phyloP scores from a whole-genome alignment of 1,139 yeast genomes.

The Hansenula sp. region DNA sequence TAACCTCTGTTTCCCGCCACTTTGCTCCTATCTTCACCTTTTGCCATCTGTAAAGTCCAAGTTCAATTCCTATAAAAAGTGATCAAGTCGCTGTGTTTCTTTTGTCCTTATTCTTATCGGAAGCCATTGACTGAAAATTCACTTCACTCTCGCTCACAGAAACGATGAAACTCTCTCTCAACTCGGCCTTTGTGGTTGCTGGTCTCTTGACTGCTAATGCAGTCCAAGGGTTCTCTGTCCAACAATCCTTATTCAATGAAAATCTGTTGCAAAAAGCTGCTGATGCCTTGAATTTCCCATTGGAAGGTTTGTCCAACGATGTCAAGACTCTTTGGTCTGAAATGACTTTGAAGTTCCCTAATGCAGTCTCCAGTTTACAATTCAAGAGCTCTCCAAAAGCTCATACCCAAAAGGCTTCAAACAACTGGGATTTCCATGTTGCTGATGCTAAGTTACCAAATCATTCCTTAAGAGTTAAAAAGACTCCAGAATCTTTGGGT shows the following conservation, averaged over 20 bases:
- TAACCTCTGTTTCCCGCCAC: neutral
- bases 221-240: conserved; percentile 26
- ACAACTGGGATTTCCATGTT: conserved; percentile 56
- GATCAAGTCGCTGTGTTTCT: too few relatives aligned
- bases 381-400: conserved; percentile 50
- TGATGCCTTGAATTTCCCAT: conserved; percentile 30
- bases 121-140: neutral
- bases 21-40: neutral
- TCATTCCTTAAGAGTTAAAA: conserved; percentile 56
- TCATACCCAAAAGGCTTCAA: conserved; percentile 29
- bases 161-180: conserved; percentile 14
- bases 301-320: conserved; percentile 43
- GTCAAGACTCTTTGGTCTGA: conserved; percentile 56
- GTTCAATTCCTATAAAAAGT: neutral
- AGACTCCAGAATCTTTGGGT: conserved; percentile 58
- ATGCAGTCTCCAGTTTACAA: conserved; percentile 42
- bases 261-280: conserved; percentile 31
- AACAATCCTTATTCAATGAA: conserved; percentile 24
- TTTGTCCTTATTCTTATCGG: too few relatives aligned
- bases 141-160: neutral
- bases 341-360: conserved; percentile 55
- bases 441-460: conserved; percentile 39
- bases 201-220: conserved; percentile 11
- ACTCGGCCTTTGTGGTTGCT: conserved; percentile 10
- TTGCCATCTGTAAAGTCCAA: too few relatives aligned